A percentile compares a stretch with the other conserved stretches of the same genome.
These are phyloP conservation scores for Prunella vulgaris DNA, from an alignment of 257 asterid species.

Conservation along the genomic window DNA sequence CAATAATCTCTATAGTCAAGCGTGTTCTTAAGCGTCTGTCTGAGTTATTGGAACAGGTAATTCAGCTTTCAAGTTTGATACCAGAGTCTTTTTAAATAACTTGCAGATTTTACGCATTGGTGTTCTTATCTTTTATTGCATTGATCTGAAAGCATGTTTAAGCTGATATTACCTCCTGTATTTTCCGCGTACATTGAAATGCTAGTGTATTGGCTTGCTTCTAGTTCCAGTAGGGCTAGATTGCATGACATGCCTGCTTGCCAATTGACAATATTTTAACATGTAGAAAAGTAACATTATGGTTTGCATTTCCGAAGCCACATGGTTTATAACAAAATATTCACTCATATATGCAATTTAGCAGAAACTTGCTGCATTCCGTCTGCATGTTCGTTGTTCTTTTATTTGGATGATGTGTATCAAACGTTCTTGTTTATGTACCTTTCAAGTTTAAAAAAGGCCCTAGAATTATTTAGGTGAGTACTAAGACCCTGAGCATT, in stretches of 20 bases:
- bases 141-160: slow-evolving; percentile 2
- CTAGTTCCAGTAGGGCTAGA: slow-evolving; percentile 13
- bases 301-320: not conserved
- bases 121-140: slow-evolving; percentile 6
- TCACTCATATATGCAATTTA: not conserved
- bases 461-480: not conserved
- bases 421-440: not conserved
- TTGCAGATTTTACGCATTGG: not conserved
- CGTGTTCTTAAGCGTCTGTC: slow-evolving; percentile 72
- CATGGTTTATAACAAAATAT: not conserved
- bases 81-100: not conserved
- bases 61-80: not conserved
- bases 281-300: not conserved
- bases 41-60: slow-evolving; percentile 87
- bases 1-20: slow-evolving; percentile 68
- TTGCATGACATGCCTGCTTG: not conserved
- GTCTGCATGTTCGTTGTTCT: not conserved
- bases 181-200: slow-evolving; percentile 1
- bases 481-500: slow-evolving; percentile 7
- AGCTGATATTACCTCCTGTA: slow-evolving; percentile 10
- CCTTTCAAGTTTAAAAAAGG: slow-evolving; percentile 6
- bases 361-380: not conserved
- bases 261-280: not conserved
- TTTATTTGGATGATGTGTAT: not conserved
- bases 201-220: slow-evolving; percentile 11